Conservation (phyloP, 2,329 filamentous ascomycete genomes). For the Atkinsonella hypoxylon region DNA sequence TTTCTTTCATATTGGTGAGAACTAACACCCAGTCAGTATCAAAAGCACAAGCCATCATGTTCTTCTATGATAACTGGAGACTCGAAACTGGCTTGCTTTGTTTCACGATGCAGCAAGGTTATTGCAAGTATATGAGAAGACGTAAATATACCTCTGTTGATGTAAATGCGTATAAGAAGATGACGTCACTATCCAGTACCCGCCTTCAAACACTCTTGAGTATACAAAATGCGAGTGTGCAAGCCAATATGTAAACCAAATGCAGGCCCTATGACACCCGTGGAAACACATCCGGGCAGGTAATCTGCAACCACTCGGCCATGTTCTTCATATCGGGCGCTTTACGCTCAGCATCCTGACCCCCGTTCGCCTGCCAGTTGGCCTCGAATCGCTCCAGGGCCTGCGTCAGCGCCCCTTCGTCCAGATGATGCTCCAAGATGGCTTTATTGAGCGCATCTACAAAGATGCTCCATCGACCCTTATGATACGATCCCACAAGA, state of each 20-base stretch:
- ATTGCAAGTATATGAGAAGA: no score
- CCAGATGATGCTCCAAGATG: not conserved
- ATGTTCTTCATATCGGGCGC: not conserved
- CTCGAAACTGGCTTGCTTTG: no score
- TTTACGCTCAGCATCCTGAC: not conserved
- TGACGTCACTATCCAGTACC: not conserved
- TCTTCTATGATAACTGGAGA: no score
- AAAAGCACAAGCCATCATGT: no score
- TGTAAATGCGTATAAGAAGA: not conserved
- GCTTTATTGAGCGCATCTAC: conserved; percentile 23
- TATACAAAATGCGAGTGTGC: not conserved
- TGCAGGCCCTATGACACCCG: not conserved
- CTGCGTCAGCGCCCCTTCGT: conserved; percentile 1
- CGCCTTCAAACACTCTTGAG: not conserved
- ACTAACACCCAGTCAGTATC: no score
- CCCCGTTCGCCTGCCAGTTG: not conserved
- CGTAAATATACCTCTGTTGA: no score
- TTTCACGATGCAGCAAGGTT: no score
- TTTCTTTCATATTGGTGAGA: no score
- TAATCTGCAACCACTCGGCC: not conserved
- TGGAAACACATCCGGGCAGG: conserved; percentile 2
- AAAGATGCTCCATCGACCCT: conserved; percentile 33
- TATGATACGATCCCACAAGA: conserved; percentile 33
- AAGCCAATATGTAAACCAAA: not conserved
- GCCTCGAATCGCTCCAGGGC: conserved; percentile 3